Conservation (phyloP, 1,139 yeast species). For the Debaryomyces udenii region DNA sequence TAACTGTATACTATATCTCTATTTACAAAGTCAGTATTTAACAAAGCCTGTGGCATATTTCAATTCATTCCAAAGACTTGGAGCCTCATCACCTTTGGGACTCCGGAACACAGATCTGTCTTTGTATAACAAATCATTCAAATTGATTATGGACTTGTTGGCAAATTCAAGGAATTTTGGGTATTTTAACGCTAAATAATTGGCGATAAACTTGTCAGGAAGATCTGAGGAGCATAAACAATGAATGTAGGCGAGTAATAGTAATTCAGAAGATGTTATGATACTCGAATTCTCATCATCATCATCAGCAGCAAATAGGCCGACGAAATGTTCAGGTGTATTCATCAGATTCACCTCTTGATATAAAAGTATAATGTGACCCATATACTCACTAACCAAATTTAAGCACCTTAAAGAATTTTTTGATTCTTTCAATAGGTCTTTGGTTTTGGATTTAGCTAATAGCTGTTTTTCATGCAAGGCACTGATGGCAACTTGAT, state of each 20-base stretch:
- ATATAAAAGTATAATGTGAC: conserved; percentile 26
- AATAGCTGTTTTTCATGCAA: conserved; percentile 54
- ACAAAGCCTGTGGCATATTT: conserved; percentile 22
- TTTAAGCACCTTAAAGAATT: conserved; percentile 56
- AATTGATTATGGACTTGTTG: conserved; percentile 1
- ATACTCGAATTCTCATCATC: neutral
- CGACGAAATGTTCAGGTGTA: neutral
- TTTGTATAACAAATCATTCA: conserved; percentile 6
- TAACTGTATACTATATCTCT: conserved; percentile 2
- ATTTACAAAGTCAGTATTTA: conserved; percentile 14
- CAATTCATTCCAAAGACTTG: conserved; percentile 41
- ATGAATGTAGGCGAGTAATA: conserved; percentile 45
- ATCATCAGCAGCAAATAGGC: conserved; percentile 1
- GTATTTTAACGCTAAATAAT: conserved; percentile 31
- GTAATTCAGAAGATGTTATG: conserved; percentile 19
- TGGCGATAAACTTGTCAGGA: conserved; percentile 47
- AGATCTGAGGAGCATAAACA: conserved; percentile 36
- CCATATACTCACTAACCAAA: conserved; percentile 38
- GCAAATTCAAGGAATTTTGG: conserved; percentile 24
- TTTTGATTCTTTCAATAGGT: conserved; percentile 50
- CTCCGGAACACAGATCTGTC: conserved; percentile 19
- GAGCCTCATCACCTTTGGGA: conserved; percentile 35
- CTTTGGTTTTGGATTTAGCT: conserved; percentile 43
- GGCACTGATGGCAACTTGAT: conserved; percentile 50
- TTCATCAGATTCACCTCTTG: conserved; percentile 17